Evolutionary conservation across 495 filamentous ascomycete species (phyloP), one percentile per base, ranked within the genome.

Genomic region (Aspergillus avenaceus): DNA sequence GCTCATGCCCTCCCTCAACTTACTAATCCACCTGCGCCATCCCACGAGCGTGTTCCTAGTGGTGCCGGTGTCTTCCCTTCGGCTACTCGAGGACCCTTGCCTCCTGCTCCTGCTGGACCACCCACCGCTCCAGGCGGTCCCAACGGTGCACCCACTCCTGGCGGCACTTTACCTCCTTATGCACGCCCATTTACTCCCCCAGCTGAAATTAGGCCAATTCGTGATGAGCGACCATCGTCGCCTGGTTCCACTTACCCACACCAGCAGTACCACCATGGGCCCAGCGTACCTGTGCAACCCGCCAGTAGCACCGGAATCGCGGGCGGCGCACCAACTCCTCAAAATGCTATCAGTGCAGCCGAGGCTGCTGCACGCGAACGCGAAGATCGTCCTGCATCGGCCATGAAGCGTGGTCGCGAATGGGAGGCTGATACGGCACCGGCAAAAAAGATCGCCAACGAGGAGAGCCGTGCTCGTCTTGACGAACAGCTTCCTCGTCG

Each of bases 191-290:
- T 82, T 54, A 93, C 86, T 59, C 91, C 91, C 31, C 82, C 86
- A 22, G 81, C 86, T 27, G 92, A 97, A 45, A 85, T 91, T 44
- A 84, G 90, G 40, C 89, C 91, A 0, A 83, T 95, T 59, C 81
- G 91, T 55, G 92, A 97, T 49, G 86, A 87, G 58, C 83, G 87
- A 24, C 85, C 88, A 55, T 83, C 90, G 13, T 96, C 93, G 9
- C 88, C 91, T 22, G 87, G 86, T 50, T 84, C 86, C 42, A 81
- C 78, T 28, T 96, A 95, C 60, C 82, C 86, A 3, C 91, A 90
- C 56, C 84, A 86, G 46, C 86, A 85, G 57, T 84, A 81, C 53
- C 85, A 88, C 31, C 85, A 87, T 59, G 82, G 86, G 24, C 81
- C 84, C 44, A 86, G 84, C 58, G 77, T 76, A 27, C 78, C 75